phyloP scores from a whole-genome alignment of 2,329 filamentous ascomycete genomes.

The Sphaerulina vaccinii region DNA sequence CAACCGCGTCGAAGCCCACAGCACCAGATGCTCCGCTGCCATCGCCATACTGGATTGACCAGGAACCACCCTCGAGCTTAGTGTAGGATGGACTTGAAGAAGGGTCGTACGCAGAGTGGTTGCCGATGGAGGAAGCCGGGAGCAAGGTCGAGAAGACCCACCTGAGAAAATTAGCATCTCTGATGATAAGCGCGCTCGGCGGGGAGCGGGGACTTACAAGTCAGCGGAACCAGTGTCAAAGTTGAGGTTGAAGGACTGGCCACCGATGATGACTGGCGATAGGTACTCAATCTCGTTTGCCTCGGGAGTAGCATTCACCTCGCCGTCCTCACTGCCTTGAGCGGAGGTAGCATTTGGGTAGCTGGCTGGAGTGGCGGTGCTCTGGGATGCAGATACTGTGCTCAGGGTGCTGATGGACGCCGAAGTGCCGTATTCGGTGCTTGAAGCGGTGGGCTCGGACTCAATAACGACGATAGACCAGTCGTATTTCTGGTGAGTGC shows the following conservation, averaged over 20 bases:
- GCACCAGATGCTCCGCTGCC: constrained; percentile 60
- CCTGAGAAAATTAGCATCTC: constrained; percentile 38
- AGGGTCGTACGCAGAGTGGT: constrained; percentile 58
- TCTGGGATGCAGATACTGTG: background rate
- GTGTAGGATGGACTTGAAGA: constrained; percentile 53
- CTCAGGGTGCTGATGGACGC: background rate
- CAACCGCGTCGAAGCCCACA: constrained; percentile 68
- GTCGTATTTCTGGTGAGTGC: constrained; percentile 67
- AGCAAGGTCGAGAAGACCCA: constrained; percentile 70
- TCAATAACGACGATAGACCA: constrained; percentile 23
- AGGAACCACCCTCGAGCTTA: constrained; percentile 52
- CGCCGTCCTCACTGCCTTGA: constrained; percentile 26
- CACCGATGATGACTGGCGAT: constrained; percentile 66
- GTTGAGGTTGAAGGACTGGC: constrained; percentile 66
- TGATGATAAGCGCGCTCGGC: too few relatives aligned
- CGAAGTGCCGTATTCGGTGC: background rate
- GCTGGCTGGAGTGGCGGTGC: constrained; percentile 7
- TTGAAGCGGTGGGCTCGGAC: background rate
- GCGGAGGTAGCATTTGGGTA: constrained; percentile 18
- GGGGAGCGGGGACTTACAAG: constrained; percentile 58
- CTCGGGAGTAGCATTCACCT: constrained; percentile 64
- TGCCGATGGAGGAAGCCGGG: constrained; percentile 42
- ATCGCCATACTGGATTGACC: constrained; percentile 69
- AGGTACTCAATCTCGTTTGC: constrained; percentile 69
- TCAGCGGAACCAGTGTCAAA: constrained; percentile 77